A percentile compares a stretch with the other conserved stretches of the same genome.
phyloP scores from a whole-genome alignment of 192 early-diverging fungal genomes.

The Coemansia furcata region DNA sequence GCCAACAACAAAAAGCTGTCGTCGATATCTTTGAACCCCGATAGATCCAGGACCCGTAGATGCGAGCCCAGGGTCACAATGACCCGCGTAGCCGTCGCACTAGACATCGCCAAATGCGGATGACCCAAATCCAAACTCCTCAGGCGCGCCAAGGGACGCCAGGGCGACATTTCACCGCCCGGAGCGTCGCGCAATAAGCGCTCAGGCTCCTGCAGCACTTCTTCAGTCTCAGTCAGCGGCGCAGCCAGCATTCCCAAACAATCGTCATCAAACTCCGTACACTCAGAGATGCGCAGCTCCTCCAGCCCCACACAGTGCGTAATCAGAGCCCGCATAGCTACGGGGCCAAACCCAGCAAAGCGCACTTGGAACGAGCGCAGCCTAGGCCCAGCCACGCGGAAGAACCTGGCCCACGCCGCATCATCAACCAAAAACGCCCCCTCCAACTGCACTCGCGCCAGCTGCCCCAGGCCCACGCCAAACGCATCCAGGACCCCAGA shows the following conservation, averaged over 20 bases:
- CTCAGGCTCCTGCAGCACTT: constrained; percentile 32
- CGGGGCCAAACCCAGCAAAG: constrained; percentile 57
- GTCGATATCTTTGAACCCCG: constrained; percentile 38
- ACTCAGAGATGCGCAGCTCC: constrained; percentile 61
- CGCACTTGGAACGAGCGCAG: constrained; percentile 61
- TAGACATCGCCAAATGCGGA: constrained; percentile 31
- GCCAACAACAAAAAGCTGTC: constrained; percentile 27
- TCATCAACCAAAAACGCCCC: constrained; percentile 72
- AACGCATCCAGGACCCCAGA: constrained; percentile 50
- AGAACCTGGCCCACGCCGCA: constrained; percentile 58
- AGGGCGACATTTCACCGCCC: background rate
- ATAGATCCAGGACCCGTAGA: constrained; percentile 30
- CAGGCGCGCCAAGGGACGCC: constrained; percentile 27
- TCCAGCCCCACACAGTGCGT: constrained; percentile 61
- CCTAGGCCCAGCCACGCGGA: constrained; percentile 53
- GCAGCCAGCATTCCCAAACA: constrained; percentile 44
- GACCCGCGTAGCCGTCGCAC: constrained; percentile 23
- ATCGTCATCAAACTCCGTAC: constrained; percentile 57
- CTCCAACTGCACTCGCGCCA: constrained; percentile 60
- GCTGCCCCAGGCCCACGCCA: constrained; percentile 31
- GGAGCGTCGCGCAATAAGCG: constrained; percentile 9
- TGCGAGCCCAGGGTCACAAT: constrained; percentile 26
- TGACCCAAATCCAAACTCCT: constrained; percentile 19
- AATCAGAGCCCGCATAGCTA: constrained; percentile 54
- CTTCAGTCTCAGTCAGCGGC: constrained; percentile 37